Percentiles rank a stretch among this genome's conserved stretches.
These are phyloP conservation scores for Kwoniella shandongensis DNA, from an alignment of 768 basidiomycete genomes.

Conservation along the genomic window DNA sequence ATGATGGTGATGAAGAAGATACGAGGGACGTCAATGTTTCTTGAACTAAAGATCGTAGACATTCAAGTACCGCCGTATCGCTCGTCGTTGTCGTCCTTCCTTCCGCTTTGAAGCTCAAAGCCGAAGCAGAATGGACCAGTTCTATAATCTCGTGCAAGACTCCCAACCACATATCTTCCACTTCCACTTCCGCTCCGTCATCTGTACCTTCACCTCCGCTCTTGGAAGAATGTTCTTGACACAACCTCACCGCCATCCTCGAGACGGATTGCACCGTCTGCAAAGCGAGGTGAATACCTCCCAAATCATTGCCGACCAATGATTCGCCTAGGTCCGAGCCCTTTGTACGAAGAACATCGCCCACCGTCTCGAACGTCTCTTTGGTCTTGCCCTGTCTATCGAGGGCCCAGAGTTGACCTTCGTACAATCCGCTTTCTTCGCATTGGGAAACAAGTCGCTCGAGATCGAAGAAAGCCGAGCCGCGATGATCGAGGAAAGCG, in stretches of 20 bases:
- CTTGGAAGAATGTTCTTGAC: constrained; percentile 60
- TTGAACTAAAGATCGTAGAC: constrained; percentile 74
- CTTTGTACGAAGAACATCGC: constrained; percentile 51
- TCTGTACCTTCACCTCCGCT: constrained; percentile 24
- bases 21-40: constrained; percentile 79
- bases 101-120: background rate
- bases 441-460: constrained; percentile 63
- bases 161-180: constrained; percentile 89
- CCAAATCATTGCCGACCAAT: constrained; percentile 17
- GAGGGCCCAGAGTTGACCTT: constrained; percentile 79
- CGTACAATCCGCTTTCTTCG: constrained; percentile 65
- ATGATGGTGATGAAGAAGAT: constrained; percentile 71
- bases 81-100: background rate
- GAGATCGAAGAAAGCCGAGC: constrained; percentile 62
- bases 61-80: constrained; percentile 54
- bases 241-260: constrained; percentile 66
- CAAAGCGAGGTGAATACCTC: constrained; percentile 19
- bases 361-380: constrained; percentile 68
- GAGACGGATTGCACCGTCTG: constrained; percentile 61
- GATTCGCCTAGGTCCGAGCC: constrained; percentile 36
- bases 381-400: constrained; percentile 65
- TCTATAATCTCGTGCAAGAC: constrained; percentile 78
- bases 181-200: constrained; percentile 1
- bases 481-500: constrained; percentile 62
- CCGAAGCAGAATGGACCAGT: constrained; percentile 67